A percentile compares a stretch with the other conserved stretches of the same genome.
Evolutionary conservation across 306 rosid species (phyloP).

Genomic region (Parietaria judaica): DNA sequence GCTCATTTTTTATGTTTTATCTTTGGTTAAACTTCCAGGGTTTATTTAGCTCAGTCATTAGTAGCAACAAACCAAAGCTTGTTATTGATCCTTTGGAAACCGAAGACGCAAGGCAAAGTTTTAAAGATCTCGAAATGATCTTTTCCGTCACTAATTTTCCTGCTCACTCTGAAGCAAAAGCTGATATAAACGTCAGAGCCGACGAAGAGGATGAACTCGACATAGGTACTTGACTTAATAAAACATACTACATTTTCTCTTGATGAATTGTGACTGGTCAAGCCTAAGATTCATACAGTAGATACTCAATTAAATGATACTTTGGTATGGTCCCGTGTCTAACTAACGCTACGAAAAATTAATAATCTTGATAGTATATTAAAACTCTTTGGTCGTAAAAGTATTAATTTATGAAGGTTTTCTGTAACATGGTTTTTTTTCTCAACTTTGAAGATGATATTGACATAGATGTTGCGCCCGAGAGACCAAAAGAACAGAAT

Average conservation of each 20-base stretch:
- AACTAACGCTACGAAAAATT: too few species aligned
- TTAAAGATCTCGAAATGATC: conserved; percentile 43
- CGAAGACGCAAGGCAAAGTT: conserved; percentile 50
- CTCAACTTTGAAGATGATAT: conserved; percentile 51
- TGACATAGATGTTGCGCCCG: conserved; percentile 45
- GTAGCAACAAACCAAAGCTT: conserved; percentile 58
- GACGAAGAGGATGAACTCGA: conserved; percentile 37
- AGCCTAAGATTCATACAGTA: too few species aligned
- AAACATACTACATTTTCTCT: background rate
- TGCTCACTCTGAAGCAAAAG: conserved; percentile 28
- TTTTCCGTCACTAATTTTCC: conserved; percentile 55
- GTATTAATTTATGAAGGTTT: too few species aligned
- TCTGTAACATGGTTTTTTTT: background rate
- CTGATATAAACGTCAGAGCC: conserved; percentile 29
- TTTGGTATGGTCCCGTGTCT: too few species aligned
- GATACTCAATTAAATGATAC: too few species aligned
- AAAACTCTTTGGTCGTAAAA: too few species aligned
- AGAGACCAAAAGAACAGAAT: conserved; percentile 59
- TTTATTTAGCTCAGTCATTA: conserved; percentile 62
- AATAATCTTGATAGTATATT: too few species aligned
- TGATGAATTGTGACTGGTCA: background rate
- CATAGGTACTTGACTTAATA: conserved; percentile 36
- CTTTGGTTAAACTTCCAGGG: conserved; percentile 35
- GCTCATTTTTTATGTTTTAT: too few species aligned
- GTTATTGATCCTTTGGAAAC: conserved; percentile 32